Evolutionary conservation across 169 alveolate species (phyloP), one percentile per base, ranked within the genome.

Genomic region (Ichthyophthirius multifiliis): DNA sequence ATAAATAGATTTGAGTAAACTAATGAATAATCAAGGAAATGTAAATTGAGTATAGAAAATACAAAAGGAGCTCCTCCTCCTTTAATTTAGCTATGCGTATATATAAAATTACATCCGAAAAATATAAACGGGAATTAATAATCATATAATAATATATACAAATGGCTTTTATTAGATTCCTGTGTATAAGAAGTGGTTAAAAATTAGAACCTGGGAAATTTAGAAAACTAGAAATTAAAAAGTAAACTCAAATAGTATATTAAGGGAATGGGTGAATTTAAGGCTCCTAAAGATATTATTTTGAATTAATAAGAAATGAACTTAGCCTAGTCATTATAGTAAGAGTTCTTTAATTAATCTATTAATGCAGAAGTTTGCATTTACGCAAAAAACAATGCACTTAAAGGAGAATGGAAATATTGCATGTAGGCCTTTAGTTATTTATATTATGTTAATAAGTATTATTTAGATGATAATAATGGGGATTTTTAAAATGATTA

Each of bases 161-260:
- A 78, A 44, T 78, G 78, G 77, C 62, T 78, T 18, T 64, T 78
- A 7, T 34, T 65, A 4, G 84, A 78, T 65, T 35, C 67, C 44
- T 65, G 74, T 20, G 43, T 78, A 12, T 30, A 78, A 43, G 84
- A 78, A 30, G 46, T 41, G 3, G 10, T 30, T 6, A 55, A 55
- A 27, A 55, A 55, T 27, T 55, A 55, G 31, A 10, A 16, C 71
- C 5, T 55, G 13, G 31, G 15, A 12, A 55, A 55, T 55, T 27
- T 55, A n/a, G 31, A 16, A 27, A 39, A 55, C 39, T 15, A 55
- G 13, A 55, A 55, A 39, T 23, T 55, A 0, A 39, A 55, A 55
- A 39, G 31, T 20, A 55, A 55, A 23, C 39, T 55, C 13, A 55
- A 55, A 7, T 27, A 55, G 16, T 9, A 55, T 27, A 55, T 55